Conservation (phyloP, 2,329 filamentous ascomycete genomes). For the Claviceps sorghi region DNA sequence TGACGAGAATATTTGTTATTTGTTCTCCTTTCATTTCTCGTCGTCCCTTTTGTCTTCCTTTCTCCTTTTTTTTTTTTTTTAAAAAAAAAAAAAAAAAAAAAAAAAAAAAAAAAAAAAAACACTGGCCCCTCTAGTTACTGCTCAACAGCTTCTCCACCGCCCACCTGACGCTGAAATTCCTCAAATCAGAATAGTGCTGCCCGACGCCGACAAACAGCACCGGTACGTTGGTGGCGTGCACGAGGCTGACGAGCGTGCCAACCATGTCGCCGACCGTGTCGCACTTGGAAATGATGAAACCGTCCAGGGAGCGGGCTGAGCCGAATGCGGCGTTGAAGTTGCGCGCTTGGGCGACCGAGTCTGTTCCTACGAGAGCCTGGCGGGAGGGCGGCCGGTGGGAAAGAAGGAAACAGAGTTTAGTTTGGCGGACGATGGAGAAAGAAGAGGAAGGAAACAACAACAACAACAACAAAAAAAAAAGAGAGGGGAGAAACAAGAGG, state of each 20-base stretch:
- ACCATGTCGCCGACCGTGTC: slow-evolving; percentile 99
- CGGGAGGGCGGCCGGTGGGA: no score
- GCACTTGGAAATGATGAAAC: slow-evolving; percentile 97
- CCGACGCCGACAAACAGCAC: slow-evolving; percentile 77
- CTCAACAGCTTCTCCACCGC: slow-evolving; percentile 51
- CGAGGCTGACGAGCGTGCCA: slow-evolving; percentile 85
- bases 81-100: background rate
- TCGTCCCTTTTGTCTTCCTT: no score
- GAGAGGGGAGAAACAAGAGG: no score
- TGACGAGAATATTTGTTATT: no score
- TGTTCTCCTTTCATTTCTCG: no score
- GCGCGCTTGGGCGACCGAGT: slow-evolving; percentile 85
- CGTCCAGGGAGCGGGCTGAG: slow-evolving; percentile 63
- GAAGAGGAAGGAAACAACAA: no score
- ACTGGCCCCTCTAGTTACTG: slow-evolving; percentile 21
- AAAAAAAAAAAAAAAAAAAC: background rate
- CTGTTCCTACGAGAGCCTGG: slow-evolving; percentile 78
- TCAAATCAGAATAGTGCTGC: slow-evolving; percentile 53
- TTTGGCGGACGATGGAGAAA: background rate
- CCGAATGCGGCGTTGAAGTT: slow-evolving; percentile 96
- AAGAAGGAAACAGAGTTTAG: background rate
- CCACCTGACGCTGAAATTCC: slow-evolving; percentile 56
- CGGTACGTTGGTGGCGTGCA: slow-evolving; percentile 91
- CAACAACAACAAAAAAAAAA: no score
- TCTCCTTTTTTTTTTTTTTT: background rate